phyloP scores from a whole-genome alignment of 2,329 filamentous ascomycete species.

The Epichloe baconii region DNA sequence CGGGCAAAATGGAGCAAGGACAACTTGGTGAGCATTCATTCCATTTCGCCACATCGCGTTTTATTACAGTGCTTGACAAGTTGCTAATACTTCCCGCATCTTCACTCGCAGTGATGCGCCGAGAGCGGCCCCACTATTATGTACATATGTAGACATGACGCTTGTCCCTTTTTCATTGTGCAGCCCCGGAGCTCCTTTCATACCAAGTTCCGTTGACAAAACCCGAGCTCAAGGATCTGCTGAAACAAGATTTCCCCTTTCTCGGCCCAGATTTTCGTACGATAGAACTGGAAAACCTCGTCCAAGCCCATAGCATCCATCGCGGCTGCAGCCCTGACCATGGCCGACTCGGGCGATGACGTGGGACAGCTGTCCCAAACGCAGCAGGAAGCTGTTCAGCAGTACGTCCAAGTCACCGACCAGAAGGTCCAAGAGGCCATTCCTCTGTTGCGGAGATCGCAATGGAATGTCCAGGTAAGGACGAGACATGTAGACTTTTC shows the following conservation, averaged over 20 bases:
- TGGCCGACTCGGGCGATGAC: conserved; percentile 31
- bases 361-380: conserved; percentile 57
- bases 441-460: conserved; percentile 65
- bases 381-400: conserved; percentile 75
- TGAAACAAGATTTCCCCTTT: not conserved
- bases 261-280: not conserved
- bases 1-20: no score
- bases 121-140: not conserved
- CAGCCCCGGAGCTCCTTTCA: not conserved
- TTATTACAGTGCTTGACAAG: no score
- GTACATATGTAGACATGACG: no score
- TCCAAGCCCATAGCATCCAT: not conserved
- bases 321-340: conserved; percentile 6
- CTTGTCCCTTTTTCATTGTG: not conserved
- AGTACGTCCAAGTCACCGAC: conserved; percentile 78
- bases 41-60: no score
- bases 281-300: not conserved
- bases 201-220: not conserved
- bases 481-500: not conserved
- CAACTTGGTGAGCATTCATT: no score
- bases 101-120: no score
- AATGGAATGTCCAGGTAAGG: conserved; percentile 87
- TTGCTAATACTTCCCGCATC: no score
- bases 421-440: conserved; percentile 67
- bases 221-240: not conserved